Evolutionary conservation across 352 stramenopile species (phyloP).

Genomic region (Phytophthora pluvialis): DNA sequence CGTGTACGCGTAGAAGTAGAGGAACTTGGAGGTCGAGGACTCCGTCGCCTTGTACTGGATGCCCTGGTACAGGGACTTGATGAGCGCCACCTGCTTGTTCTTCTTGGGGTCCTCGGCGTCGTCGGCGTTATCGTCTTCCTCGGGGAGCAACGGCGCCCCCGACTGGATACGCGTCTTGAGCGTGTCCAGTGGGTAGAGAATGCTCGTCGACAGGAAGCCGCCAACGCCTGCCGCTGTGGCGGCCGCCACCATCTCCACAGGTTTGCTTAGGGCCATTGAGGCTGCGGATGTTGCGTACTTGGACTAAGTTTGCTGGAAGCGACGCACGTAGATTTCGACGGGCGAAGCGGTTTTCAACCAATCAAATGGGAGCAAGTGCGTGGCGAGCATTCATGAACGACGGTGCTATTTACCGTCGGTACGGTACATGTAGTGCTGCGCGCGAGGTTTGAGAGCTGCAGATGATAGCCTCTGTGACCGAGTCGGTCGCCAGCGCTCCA

Average conservation of each 20-base stretch:
- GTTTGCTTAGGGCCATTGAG: slow-evolving; percentile 74
- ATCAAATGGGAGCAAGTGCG: slow-evolving; percentile 14
- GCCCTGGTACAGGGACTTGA: slow-evolving; percentile 80
- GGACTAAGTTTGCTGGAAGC: slow-evolving; percentile 10
- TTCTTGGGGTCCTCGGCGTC: slow-evolving; percentile 23
- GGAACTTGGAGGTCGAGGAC: slow-evolving; percentile 87
- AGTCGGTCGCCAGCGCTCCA: too few species aligned
- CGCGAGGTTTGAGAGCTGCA: too few species aligned
- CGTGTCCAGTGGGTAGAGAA: slow-evolving; percentile 87
- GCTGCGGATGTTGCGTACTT: neutral
- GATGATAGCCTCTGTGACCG: too few species aligned
- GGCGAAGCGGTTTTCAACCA: slow-evolving; percentile 7
- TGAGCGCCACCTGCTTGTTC: slow-evolving; percentile 45
- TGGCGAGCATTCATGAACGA: neutral
- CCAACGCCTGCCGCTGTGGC: slow-evolving; percentile 79
- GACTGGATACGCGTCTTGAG: slow-evolving; percentile 92
- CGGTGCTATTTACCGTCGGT: too few species aligned
- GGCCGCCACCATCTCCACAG: slow-evolving; percentile 82
- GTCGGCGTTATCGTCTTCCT: slow-evolving; percentile 34
- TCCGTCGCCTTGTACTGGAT: slow-evolving; percentile 88
- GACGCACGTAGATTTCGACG: slow-evolving; percentile 13
- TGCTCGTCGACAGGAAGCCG: slow-evolving; percentile 77
- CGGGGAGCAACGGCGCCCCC: slow-evolving; percentile 54
- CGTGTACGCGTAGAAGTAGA: slow-evolving; percentile 93
- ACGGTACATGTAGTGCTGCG: too few species aligned